Conservation (phyloP, 2,329 filamentous ascomycete species). For the Talaromyces sp. region DNA sequence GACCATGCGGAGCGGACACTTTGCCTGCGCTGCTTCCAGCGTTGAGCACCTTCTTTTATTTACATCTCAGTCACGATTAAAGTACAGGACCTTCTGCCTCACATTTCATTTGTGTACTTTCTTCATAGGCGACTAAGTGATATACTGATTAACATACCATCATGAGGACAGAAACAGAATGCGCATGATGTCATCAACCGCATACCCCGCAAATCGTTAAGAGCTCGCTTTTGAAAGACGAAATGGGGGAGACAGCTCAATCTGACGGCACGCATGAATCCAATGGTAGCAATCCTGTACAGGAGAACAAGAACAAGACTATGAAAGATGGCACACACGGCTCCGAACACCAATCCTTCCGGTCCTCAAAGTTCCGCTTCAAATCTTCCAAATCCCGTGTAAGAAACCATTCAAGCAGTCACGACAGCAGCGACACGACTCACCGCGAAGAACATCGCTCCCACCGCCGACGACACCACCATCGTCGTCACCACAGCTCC, state of each 20-base stretch:
- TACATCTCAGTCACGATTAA: neutral
- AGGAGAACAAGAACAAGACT: neutral
- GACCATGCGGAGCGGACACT: slow-evolving; percentile 16
- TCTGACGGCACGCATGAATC: neutral
- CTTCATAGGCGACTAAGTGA: neutral
- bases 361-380: slow-evolving; percentile 33
- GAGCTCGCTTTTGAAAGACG: neutral
- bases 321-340: neutral
- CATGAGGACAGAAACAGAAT: neutral
- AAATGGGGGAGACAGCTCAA: slow-evolving; percentile 9
- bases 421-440: neutral
- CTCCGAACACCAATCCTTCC: slow-evolving; percentile 10
- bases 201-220: slow-evolving; percentile 3
- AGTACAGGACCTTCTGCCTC: neutral
- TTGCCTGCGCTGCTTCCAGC: neutral
- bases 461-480: slow-evolving; percentile 22
- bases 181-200: slow-evolving; percentile 14
- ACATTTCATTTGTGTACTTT: too few species aligned
- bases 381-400: slow-evolving; percentile 26
- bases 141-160: too few species aligned
- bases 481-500: slow-evolving; percentile 24
- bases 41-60: neutral
- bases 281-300: neutral
- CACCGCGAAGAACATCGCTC: neutral
- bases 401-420: neutral